phyloP scores from a whole-genome alignment of 768 basidiomycete species.

The Tylopilus balloui region DNA sequence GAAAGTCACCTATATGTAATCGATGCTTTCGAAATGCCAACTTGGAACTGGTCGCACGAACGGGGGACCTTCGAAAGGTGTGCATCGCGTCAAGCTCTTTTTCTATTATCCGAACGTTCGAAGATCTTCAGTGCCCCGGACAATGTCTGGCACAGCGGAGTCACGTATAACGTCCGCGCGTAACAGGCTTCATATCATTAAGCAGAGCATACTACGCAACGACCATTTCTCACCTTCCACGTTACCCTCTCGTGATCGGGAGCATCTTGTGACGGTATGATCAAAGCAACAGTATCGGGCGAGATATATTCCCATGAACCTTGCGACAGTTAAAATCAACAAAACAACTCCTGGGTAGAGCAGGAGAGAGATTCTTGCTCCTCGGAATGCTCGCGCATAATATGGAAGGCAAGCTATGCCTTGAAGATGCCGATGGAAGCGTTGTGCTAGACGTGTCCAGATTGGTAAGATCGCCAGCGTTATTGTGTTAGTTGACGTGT shows the following conservation, averaged over 20 bases:
- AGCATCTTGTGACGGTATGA: slow-evolving; percentile 81
- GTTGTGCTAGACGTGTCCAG: slow-evolving; percentile 87
- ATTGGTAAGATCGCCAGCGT: slow-evolving; percentile 45
- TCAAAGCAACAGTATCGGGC: slow-evolving; percentile 10
- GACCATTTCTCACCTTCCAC: slow-evolving; percentile 98
- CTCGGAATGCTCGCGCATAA: slow-evolving; percentile 89
- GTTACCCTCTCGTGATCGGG: slow-evolving; percentile 81
- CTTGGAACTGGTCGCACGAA: slow-evolving; percentile 87
- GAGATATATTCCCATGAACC: slow-evolving; percentile 16
- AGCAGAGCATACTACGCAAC: slow-evolving; percentile 88
- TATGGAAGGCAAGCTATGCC: slow-evolving; percentile 84
- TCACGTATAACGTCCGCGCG: slow-evolving; percentile 76
- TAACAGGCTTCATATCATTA: slow-evolving; percentile 85
- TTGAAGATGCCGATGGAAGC: slow-evolving; percentile 90
- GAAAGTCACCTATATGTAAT: slow-evolving; percentile 79
- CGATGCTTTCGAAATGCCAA: slow-evolving; percentile 93
- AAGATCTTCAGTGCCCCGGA: slow-evolving; percentile 48
- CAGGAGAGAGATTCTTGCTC: slow-evolving; percentile 85
- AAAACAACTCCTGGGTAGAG: slow-evolving; percentile 89
- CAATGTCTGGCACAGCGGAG: slow-evolving; percentile 79
- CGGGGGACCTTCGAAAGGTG: slow-evolving; percentile 87
- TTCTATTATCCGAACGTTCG: slow-evolving; percentile 9
- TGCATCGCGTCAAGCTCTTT: slow-evolving; percentile 13
- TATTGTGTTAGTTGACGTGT: slow-evolving; percentile 2
- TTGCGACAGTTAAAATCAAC: slow-evolving; percentile 78